Evolutionary conservation across 1,284 basidiomycete species (phyloP).

Genomic region (Cerioporus squamosus): DNA sequence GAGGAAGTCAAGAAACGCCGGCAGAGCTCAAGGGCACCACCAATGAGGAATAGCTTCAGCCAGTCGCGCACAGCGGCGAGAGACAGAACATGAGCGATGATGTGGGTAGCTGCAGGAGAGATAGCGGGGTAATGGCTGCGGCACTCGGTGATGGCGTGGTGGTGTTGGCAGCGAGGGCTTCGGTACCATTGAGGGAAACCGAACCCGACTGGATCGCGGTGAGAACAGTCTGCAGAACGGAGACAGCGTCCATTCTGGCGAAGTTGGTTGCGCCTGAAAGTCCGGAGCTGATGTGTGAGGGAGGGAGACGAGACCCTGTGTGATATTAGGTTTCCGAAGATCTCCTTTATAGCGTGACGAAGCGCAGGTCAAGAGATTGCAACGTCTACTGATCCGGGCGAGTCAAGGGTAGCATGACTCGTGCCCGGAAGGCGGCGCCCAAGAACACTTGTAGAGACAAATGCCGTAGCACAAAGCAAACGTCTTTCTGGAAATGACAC

Average conservation of each 20-base stretch:
- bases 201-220: slow-evolving; percentile 19
- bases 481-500: background rate
- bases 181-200: slow-evolving; percentile 6
- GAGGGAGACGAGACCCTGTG: background rate
- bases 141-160: background rate
- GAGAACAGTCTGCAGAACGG: slow-evolving; percentile 22
- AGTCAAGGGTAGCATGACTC: slow-evolving; percentile 19
- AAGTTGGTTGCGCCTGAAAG: background rate
- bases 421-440: slow-evolving; percentile 1
- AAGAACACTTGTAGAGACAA: slow-evolving; percentile 3
- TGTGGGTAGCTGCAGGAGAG: slow-evolving; percentile 12
- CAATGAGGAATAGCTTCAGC: slow-evolving; percentile 34
- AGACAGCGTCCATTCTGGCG: slow-evolving; percentile 16
- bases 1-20: slow-evolving; percentile 13
- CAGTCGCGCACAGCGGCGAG: slow-evolving; percentile 30
- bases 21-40: slow-evolving; percentile 24
- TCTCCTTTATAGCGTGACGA: background rate
- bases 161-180: slow-evolving; percentile 4
- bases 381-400: slow-evolving; percentile 1
- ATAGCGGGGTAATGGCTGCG: slow-evolving; percentile 9
- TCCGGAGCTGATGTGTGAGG: background rate
- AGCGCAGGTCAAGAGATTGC: background rate
- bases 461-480: slow-evolving; percentile 3
- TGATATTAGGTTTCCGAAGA: slow-evolving; percentile 1
- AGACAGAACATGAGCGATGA: slow-evolving; percentile 18